phyloP scores from a whole-genome alignment of 164 flowering plant genomes.

The Stephania yunnanensis region DNA sequence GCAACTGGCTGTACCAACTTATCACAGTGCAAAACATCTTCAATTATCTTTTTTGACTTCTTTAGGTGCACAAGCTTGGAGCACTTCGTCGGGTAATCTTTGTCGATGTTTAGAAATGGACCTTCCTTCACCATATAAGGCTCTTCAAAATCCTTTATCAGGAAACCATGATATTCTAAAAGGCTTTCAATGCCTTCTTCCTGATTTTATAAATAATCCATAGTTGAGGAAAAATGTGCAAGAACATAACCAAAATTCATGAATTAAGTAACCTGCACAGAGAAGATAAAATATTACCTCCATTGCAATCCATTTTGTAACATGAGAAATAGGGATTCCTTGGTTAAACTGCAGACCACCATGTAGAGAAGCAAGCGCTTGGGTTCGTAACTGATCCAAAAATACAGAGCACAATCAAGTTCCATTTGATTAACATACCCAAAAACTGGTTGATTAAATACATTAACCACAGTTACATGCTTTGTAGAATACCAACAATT shows the following conservation, averaged over 20 bases:
- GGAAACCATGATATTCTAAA: conserved; percentile 78
- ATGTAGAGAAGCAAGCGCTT: conserved; percentile 94
- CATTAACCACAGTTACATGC: too few species aligned
- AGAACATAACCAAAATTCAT: not conserved
- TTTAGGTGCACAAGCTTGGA: conserved; percentile 65
- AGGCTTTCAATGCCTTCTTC: conserved; percentile 73
- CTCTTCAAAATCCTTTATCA: conserved; percentile 68
- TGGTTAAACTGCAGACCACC: conserved; percentile 77
- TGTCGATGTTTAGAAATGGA: conserved; percentile 56
- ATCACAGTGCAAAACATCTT: not conserved
- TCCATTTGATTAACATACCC: not conserved
- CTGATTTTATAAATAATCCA: conserved; percentile 29
- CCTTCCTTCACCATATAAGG: conserved; percentile 93
- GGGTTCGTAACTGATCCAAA: conserved; percentile 68
- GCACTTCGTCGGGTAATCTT: conserved; percentile 61
- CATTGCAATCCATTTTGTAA: conserved; percentile 78
- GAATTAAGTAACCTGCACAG: conserved; percentile 2
- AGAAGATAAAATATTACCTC: conserved; percentile 51
- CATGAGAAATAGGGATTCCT: conserved; percentile 74
- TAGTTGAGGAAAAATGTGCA: not conserved
- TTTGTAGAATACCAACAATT: not conserved
- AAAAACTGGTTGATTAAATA: too few species aligned
- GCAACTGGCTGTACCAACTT: conserved; percentile 34
- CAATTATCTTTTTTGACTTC: conserved; percentile 17
- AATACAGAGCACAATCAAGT: conserved; percentile 18